Conservation (phyloP, 176 grass and related monocot genomes). For the Avena insularis region DNA sequence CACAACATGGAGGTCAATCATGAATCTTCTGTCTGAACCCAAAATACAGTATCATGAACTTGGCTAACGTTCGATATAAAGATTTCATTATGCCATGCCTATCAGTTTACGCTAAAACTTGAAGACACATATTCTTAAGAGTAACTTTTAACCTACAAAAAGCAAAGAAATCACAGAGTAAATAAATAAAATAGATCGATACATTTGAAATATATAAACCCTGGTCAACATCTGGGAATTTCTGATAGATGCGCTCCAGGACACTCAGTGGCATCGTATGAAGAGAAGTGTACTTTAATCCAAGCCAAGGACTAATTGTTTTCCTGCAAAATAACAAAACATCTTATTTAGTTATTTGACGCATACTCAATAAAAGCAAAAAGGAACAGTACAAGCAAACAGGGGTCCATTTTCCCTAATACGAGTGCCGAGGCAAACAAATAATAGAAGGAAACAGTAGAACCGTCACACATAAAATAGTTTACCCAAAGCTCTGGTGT, state of each 20-base stretch:
- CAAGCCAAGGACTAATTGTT: conserved; percentile 12
- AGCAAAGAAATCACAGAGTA: neutral
- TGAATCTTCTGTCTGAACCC: neutral
- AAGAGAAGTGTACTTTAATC: conserved; percentile 5
- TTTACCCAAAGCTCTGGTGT: conserved; percentile 1
- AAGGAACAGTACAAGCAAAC: neutral
- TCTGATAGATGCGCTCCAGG: neutral
- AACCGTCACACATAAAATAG: neutral
- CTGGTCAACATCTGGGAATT: conserved; percentile 12
- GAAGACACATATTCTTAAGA: neutral
- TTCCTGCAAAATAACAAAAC: neutral
- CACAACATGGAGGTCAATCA: neutral
- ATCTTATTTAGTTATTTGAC: neutral
- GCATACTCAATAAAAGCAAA: neutral
- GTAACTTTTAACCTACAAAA: neutral
- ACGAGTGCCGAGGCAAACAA: neutral
- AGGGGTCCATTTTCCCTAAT: neutral
- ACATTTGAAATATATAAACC: conserved; percentile 24
- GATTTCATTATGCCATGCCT: neutral
- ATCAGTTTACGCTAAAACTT: neutral
- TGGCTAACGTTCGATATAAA: neutral
- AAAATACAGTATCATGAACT: neutral
- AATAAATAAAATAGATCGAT: neutral
- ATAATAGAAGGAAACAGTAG: neutral
- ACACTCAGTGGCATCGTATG: neutral